phyloP scores from a whole-genome alignment of 1,284 basidiomycete genomes.

The Naganishia sp. region DNA sequence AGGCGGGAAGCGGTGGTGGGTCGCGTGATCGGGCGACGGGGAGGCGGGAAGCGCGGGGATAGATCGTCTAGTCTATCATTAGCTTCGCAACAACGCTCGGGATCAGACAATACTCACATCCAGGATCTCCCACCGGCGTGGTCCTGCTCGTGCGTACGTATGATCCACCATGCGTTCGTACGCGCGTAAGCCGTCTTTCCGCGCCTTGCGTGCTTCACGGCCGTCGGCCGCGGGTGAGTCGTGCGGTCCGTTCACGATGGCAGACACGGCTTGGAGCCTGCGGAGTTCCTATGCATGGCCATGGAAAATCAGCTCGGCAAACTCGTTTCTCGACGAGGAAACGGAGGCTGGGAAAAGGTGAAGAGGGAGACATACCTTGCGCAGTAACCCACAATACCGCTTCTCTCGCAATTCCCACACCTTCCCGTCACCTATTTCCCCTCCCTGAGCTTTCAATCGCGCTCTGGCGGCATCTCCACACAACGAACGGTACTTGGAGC shows the following conservation, averaged over 20 bases:
- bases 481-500: neutral
- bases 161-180: constrained; percentile 20
- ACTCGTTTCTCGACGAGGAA: too few species aligned
- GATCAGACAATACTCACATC: constrained; percentile 3
- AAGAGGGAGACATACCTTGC: neutral
- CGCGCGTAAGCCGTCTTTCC: constrained; percentile 4
- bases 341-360: too few species aligned
- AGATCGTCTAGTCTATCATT: neutral
- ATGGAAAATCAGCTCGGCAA: neutral
- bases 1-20: constrained; percentile 2
- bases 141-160: constrained; percentile 24
- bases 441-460: too few species aligned
- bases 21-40: too few species aligned
- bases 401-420: neutral
- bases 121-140: constrained; percentile 17
- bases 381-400: neutral
- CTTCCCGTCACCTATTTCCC: neutral
- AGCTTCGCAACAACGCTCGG: neutral
- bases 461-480: neutral
- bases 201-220: neutral
- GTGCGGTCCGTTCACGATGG: neutral
- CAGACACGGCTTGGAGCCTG: neutral
- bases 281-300: neutral
- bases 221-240: neutral
- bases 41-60: neutral